phyloP scores from a whole-genome alignment of 768 basidiomycete species.

The Leccinellum albellum region DNA sequence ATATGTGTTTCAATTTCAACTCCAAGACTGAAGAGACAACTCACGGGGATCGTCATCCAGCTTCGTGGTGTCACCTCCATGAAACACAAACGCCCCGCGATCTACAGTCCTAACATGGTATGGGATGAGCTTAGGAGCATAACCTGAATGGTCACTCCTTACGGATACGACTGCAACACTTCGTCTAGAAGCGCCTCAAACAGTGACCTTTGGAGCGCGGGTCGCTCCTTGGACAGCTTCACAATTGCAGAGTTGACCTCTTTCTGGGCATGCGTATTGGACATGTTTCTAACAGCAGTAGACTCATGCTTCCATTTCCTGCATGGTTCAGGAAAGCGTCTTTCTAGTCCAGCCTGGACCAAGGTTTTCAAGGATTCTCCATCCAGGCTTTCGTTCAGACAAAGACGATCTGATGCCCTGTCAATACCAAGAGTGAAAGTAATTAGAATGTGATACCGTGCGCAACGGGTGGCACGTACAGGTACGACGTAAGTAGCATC shows the following conservation, averaged over 20 bases:
- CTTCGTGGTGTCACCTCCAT: not conserved
- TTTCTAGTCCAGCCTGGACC: conserved; percentile 25
- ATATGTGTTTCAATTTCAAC: not conserved
- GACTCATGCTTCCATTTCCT: conserved; percentile 21
- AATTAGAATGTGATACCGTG: not conserved
- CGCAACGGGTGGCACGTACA: conserved; percentile 18
- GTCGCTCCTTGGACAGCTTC: conserved; percentile 6
- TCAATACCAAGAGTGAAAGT: not conserved
- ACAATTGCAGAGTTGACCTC: not conserved
- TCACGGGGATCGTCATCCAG: conserved; percentile 2
- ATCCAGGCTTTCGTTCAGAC: conserved; percentile 20
- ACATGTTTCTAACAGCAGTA: not conserved
- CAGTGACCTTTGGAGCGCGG: conserved; percentile 13
- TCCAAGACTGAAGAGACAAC: not conserved
- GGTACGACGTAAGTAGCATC: conserved; percentile 10
- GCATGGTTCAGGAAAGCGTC: conserved; percentile 23
- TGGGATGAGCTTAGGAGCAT: not conserved
- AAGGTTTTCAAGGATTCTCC: conserved; percentile 28
- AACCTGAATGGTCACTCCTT: not conserved
- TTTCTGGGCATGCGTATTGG: fast-evolving
- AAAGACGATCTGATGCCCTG: conserved; percentile 24
- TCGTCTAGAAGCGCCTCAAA: conserved; percentile 25
- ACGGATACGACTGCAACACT: conserved; percentile 24
- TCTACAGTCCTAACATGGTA: conserved; percentile 14
- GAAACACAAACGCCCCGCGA: conserved; percentile 7